Evolutionary conservation across 2,329 filamentous ascomycete species (phyloP).

Genomic region (Cercospora beticola): DNA sequence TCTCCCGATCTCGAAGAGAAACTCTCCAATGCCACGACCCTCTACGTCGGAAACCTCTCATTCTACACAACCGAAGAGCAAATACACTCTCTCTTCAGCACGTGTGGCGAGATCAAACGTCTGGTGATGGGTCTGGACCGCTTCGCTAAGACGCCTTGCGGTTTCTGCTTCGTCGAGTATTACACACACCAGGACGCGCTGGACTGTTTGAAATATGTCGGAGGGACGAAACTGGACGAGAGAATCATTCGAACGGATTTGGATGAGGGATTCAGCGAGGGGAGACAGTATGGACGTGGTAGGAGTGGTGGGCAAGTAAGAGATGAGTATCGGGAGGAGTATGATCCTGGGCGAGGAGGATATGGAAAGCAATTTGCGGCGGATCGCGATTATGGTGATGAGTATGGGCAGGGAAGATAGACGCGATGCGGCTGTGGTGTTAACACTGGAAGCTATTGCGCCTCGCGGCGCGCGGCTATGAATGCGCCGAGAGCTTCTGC

Average conservation of each 20-base stretch:
- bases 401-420: slow-evolving; percentile 22
- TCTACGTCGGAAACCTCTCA: slow-evolving; percentile 95
- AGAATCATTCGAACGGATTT: slow-evolving; percentile 92
- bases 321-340: slow-evolving; percentile 97
- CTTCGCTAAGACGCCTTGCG: slow-evolving; percentile 95
- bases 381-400: slow-evolving; percentile 45
- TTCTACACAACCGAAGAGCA: slow-evolving; percentile 88
- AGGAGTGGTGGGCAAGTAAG: slow-evolving; percentile 96
- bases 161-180: slow-evolving; percentile 99
- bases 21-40: slow-evolving; percentile 81
- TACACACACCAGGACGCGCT: slow-evolving; percentile 96
- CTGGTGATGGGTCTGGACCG: slow-evolving; percentile 97
- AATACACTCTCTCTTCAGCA: slow-evolving; percentile 71
- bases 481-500: neutral
- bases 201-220: slow-evolving; percentile 98
- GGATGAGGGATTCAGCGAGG: slow-evolving; percentile 94
- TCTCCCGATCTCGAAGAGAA: slow-evolving; percentile 70
- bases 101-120: slow-evolving; percentile 93
- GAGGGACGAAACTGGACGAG: slow-evolving; percentile 96
- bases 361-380: slow-evolving; percentile 75
- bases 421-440: neutral
- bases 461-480: neutral
- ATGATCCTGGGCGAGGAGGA: slow-evolving; percentile 89
- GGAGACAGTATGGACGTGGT: slow-evolving; percentile 88
- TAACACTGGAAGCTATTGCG: neutral